phyloP scores from a whole-genome alignment of 352 stramenopile genomes.

The Saprolegnia diclina region DNA sequence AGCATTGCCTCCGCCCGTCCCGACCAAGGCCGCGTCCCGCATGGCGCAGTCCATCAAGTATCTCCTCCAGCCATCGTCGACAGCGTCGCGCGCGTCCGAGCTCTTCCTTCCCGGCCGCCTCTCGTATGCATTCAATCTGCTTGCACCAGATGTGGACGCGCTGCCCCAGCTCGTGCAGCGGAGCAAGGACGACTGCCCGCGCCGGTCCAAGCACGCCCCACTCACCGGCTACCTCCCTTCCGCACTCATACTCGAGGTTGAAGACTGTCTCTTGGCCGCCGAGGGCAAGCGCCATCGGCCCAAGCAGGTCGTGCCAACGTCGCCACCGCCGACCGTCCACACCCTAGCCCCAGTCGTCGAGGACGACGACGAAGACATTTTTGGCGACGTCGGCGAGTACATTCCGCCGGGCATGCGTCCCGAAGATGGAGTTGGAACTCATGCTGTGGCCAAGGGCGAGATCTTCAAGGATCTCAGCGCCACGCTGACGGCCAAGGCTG shows the following conservation, averaged over 20 bases:
- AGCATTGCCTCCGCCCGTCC: neutral
- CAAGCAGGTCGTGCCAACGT: neutral
- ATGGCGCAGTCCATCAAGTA: neutral
- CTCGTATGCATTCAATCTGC: constrained; percentile 68
- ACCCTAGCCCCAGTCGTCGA: constrained; percentile 13
- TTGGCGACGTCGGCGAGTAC: constrained; percentile 63
- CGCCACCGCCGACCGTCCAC: neutral
- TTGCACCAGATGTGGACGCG: constrained; percentile 37
- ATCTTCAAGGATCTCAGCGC: constrained; percentile 73
- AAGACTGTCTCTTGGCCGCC: constrained; percentile 31
- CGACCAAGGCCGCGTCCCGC: neutral
- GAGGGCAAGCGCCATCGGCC: neutral
- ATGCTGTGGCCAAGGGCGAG: constrained; percentile 26
- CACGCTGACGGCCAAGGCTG: constrained; percentile 51
- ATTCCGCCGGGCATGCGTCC: constrained; percentile 46
- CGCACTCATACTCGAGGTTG: constrained; percentile 40
- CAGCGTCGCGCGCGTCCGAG: constrained; percentile 37
- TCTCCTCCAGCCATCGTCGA: neutral
- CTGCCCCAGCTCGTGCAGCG: constrained; percentile 56
- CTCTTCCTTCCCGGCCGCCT: constrained; percentile 66
- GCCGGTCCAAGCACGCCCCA: constrained; percentile 39
- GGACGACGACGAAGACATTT: constrained; percentile 66
- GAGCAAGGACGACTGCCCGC: constrained; percentile 67
- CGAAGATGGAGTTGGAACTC: constrained; percentile 26
- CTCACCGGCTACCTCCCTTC: constrained; percentile 50